phyloP scores from a whole-genome alignment of 345 rosid species.

The Melaleuca quinquenervia region DNA sequence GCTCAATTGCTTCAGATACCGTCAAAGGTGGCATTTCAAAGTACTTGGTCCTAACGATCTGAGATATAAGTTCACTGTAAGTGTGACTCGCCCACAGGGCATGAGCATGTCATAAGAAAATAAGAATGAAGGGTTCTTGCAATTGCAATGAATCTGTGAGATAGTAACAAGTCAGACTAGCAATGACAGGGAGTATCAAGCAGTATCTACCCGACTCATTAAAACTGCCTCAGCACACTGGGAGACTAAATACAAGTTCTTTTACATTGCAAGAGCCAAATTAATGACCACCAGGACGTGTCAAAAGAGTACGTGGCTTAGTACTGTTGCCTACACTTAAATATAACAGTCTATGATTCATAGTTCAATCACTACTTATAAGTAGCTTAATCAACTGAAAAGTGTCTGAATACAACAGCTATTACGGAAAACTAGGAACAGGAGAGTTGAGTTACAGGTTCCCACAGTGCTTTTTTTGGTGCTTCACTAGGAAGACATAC shows the following conservation, averaged over 20 bases:
- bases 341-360: not conserved
- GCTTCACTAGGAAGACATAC: not conserved
- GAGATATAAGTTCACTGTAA: not conserved
- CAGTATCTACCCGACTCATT: not conserved
- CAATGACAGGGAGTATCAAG: not conserved
- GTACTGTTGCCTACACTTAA: not conserved
- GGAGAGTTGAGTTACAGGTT: not conserved
- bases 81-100: not conserved
- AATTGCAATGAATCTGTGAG: not conserved
- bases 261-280: not conserved
- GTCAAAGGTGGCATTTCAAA: constrained; percentile 94
- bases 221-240: not conserved
- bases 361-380: not conserved
- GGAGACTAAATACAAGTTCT: not conserved
- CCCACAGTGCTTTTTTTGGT: not conserved
- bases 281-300: not conserved
- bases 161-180: not conserved
- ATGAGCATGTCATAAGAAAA: not conserved
- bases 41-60: constrained; percentile 83
- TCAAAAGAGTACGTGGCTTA: not conserved
- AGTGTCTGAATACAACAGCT: not conserved
- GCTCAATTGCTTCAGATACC: constrained; percentile 72
- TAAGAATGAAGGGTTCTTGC: not conserved
- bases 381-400: not conserved
- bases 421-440: not conserved